phyloP scores from a whole-genome alignment of 495 filamentous ascomycete genomes.

The Aspergillus kassunensis region DNA sequence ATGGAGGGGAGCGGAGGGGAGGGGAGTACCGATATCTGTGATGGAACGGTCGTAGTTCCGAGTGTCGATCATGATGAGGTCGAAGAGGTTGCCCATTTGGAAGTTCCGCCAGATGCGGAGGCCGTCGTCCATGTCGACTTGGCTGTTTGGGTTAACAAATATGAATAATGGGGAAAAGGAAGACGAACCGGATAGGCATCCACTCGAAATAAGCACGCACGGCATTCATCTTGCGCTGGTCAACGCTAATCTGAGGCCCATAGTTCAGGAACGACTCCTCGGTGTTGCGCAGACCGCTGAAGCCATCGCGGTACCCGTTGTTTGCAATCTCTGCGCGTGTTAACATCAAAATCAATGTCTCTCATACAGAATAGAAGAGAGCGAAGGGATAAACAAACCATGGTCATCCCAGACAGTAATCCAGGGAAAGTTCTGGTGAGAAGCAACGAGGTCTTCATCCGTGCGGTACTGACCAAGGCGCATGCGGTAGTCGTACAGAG shows the following conservation, averaged over 20 bases:
- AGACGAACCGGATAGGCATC: slow-evolving; percentile 43
- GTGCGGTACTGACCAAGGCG: slow-evolving; percentile 37
- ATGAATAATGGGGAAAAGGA: background rate
- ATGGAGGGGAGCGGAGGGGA: background rate
- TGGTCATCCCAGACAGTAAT: slow-evolving; percentile 72
- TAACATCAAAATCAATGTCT: background rate
- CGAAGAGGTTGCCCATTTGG: slow-evolving; percentile 58
- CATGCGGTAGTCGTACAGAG: slow-evolving; percentile 57
- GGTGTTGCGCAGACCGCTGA: slow-evolving; percentile 52
- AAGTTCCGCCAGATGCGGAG: slow-evolving; percentile 66
- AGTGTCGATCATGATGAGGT: slow-evolving; percentile 68
- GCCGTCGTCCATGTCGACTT: slow-evolving; percentile 65
- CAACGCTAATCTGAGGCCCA: slow-evolving; percentile 52
- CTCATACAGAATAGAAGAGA: too few relatives aligned
- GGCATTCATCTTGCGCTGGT: slow-evolving; percentile 65
- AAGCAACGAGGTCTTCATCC: slow-evolving; percentile 56
- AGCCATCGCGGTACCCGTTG: slow-evolving; percentile 57
- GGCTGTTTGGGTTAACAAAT: background rate
- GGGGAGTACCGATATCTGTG: slow-evolving; percentile 30
- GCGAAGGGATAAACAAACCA: slow-evolving; percentile 24
- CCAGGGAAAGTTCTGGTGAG: slow-evolving; percentile 59
- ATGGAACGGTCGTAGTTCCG: slow-evolving; percentile 60
- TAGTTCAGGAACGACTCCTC: slow-evolving; percentile 57
- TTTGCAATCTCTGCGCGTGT: slow-evolving; percentile 52
- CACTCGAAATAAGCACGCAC: slow-evolving; percentile 71